Evolutionary conservation across 2,329 filamentous ascomycete species (phyloP).

Genomic region (Exophiala viscosa): DNA sequence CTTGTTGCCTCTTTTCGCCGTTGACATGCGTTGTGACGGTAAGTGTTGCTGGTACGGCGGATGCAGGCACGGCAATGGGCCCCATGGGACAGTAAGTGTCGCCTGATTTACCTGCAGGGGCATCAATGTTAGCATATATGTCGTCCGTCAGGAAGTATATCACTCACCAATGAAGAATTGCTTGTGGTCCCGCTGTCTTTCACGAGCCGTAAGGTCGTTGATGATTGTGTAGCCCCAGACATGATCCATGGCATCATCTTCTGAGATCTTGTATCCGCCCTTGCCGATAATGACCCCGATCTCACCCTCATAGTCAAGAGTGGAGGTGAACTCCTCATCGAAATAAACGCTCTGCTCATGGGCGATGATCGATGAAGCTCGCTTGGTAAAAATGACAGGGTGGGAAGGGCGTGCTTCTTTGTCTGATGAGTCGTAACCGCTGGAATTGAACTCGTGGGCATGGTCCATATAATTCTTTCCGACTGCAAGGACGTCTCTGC

Average conservation of each 20-base stretch:
- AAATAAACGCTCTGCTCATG: conserved; percentile 45
- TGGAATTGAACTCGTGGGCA: conserved; percentile 56
- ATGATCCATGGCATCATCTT: conserved; percentile 47
- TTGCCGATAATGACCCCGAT: conserved; percentile 56
- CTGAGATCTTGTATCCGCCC: conserved; percentile 42
- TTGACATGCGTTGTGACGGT: conserved; percentile 48
- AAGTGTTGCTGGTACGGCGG: conserved; percentile 41
- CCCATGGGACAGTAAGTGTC: conserved; percentile 68
- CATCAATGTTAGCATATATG: too few relatives aligned
- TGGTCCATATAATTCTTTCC: conserved; percentile 55
- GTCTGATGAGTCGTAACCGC: conserved; percentile 53
- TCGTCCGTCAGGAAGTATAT: too few relatives aligned
- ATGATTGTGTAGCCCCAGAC: conserved; percentile 57
- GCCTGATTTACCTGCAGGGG: conserved; percentile 60
- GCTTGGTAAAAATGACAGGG: conserved; percentile 25
- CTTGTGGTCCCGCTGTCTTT: conserved; percentile 55
- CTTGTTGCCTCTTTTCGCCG: conserved; percentile 49
- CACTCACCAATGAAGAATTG: conserved; percentile 50
- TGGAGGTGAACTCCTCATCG: conserved; percentile 48
- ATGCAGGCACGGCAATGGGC: conserved; percentile 49
- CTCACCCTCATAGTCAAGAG: conserved; percentile 55
- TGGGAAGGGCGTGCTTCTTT: conserved; percentile 31
- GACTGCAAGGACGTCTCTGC: conserved; percentile 25
- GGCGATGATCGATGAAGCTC: conserved; percentile 49
- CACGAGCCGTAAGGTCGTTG: conserved; percentile 55